These are phyloP conservation scores for Kuraishia capsulata DNA, from an alignment of 805 yeast genomes.

Conservation along the genomic window DNA sequence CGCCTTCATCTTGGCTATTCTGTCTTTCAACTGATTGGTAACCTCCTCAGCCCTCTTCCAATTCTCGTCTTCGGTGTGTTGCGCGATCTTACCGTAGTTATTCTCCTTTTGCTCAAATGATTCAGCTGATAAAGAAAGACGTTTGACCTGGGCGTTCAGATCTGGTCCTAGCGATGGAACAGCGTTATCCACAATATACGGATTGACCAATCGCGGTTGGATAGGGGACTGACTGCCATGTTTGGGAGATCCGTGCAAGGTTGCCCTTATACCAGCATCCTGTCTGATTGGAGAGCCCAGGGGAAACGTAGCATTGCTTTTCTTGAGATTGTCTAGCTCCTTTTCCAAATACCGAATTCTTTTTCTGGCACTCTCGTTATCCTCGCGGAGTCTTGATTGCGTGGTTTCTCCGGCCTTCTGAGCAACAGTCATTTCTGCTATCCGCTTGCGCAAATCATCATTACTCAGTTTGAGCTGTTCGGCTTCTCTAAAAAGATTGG, in stretches of 20 bases:
- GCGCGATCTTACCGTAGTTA: conserved; percentile 17
- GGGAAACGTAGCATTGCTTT: conserved; percentile 5
- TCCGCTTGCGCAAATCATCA: conserved; percentile 38
- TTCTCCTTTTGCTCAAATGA: conserved; percentile 15
- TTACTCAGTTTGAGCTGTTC: conserved; percentile 22
- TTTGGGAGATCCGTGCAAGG: neutral
- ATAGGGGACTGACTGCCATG: neutral
- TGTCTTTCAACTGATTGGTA: conserved; percentile 73
- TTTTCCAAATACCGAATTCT: conserved; percentile 45
- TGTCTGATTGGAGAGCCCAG: neutral
- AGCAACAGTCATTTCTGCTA: conserved; percentile 38
- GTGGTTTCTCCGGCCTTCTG: conserved; percentile 66
- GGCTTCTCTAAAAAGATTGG: conserved; percentile 23
- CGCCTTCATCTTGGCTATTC: conserved; percentile 86
- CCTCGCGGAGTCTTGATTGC: conserved; percentile 48
- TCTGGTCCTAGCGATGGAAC: conserved; percentile 14
- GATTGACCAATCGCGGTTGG: neutral
- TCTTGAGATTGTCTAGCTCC: conserved; percentile 26
- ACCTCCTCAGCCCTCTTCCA: conserved; percentile 91
- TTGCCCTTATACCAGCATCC: neutral
- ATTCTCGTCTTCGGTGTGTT: conserved; percentile 49
- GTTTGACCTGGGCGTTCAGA: conserved; percentile 21
- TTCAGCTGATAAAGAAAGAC: conserved; percentile 19
- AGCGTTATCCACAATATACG: neutral
- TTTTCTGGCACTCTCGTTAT: conserved; percentile 48